Percentiles rank a stretch among this genome's conserved stretches.
These are phyloP conservation scores for Ustilago bromivora DNA, from an alignment of 1,284 basidiomycete genomes.

Conservation along the genomic window DNA sequence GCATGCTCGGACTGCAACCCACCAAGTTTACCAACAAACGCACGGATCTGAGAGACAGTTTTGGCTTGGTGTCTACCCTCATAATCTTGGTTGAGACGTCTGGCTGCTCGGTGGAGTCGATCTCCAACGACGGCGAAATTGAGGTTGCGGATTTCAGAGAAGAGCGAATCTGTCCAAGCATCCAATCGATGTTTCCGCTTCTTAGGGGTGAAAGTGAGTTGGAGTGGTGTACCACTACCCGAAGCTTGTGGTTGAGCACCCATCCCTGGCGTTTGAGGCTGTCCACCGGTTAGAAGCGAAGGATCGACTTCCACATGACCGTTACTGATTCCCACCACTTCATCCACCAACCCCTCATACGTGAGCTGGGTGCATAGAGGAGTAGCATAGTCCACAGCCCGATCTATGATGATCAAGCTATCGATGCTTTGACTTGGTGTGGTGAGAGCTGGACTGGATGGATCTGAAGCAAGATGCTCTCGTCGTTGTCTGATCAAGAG, in stretches of 20 bases:
- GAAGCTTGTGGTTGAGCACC: constrained; percentile 37
- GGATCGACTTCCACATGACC: constrained; percentile 90
- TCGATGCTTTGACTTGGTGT: constrained; percentile 75
- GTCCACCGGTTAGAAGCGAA: constrained; percentile 75
- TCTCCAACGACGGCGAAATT: constrained; percentile 95
- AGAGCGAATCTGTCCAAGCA: constrained; percentile 82
- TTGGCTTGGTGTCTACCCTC: constrained; percentile 85
- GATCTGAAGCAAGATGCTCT: constrained; percentile 69
- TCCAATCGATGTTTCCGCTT: constrained; percentile 80
- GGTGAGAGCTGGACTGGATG: constrained; percentile 59
- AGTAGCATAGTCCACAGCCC: constrained; percentile 94
- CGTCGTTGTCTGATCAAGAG: constrained; percentile 77
- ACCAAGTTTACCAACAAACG: constrained; percentile 94
- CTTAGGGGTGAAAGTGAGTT: constrained; percentile 47
- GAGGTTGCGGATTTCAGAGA: constrained; percentile 84
- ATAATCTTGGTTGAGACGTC: constrained; percentile 89
- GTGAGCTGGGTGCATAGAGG: constrained; percentile 95
- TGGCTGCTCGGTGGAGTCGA: constrained; percentile 83
- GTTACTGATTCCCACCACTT: constrained; percentile 88
- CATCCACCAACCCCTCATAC: constrained; percentile 96
- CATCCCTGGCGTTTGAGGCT: constrained; percentile 29
- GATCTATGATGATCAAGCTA: constrained; percentile 87
- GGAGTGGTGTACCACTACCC: constrained; percentile 51
- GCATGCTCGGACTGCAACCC: constrained; percentile 92
- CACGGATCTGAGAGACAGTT: constrained; percentile 89